Conservation (phyloP, 192 early-diverging fungal genomes). For the Diversispora epigaea region DNA sequence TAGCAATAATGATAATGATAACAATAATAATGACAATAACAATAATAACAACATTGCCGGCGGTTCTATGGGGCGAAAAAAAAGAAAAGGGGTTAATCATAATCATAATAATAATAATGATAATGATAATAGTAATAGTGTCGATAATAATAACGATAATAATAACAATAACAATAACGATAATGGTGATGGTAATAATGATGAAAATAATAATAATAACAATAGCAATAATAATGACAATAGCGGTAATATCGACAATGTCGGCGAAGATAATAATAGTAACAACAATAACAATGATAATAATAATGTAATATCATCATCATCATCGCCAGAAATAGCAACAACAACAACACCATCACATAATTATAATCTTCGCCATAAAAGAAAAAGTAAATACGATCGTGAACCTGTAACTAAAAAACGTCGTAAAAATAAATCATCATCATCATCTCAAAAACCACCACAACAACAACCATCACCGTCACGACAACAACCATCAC, state of each 20-base stretch:
- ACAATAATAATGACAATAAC: neutral
- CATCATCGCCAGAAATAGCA: constrained; percentile 14
- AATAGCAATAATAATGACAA: too few relatives aligned
- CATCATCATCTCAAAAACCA: constrained; percentile 4
- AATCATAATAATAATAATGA: too few relatives aligned
- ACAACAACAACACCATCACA: constrained; percentile 16
- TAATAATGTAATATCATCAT: constrained; percentile 16
- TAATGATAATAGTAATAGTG: too few relatives aligned
- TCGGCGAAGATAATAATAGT: neutral
- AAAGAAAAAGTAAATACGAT: constrained; percentile 17
- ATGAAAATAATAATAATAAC: too few relatives aligned
- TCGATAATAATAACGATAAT: too few relatives aligned
- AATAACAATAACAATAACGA: too few relatives aligned
- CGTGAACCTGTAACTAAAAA: constrained; percentile 22
- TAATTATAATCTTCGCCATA: constrained; percentile 4
- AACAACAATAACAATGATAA: constrained; percentile 12
- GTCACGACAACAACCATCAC: too few relatives aligned
- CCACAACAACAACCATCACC: constrained; percentile 2
- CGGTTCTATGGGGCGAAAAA: too few relatives aligned
- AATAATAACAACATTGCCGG: neutral
- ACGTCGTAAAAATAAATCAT: constrained; percentile 26
- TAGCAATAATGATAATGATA: neutral
- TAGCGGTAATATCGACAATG: too few relatives aligned
- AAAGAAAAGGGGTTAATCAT: too few relatives aligned
- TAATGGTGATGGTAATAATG: too few relatives aligned